Conservation (phyloP, 345 rosid species). For the Corchorus olitorius region DNA sequence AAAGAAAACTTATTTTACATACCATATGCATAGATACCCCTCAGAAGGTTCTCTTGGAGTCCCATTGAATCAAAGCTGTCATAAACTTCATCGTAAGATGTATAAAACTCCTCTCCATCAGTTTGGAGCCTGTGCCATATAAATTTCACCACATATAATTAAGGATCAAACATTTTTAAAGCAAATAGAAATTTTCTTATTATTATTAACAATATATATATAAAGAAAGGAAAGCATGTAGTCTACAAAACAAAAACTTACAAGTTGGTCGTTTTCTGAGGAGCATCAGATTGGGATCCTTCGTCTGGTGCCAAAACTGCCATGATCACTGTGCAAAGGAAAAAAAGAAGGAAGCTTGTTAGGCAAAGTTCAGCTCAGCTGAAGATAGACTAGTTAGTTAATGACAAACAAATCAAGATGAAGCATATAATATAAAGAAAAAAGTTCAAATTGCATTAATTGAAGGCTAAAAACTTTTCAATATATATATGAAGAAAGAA, state of each 20-base stretch:
- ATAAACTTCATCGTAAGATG: conserved; percentile 73
- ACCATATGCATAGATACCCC: conserved; percentile 97
- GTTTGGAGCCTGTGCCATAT: conserved; percentile 43
- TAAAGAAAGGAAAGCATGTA: neutral
- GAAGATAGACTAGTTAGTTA: no score
- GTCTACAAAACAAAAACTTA: conserved; percentile 40
- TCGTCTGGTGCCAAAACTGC: conserved; percentile 52
- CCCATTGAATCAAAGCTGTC: conserved; percentile 92
- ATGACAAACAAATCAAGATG: neutral
- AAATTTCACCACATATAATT: neutral
- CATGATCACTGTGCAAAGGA: conserved; percentile 32
- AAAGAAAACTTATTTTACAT: conserved; percentile 15
- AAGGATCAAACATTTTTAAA: neutral
- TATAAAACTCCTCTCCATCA: conserved; percentile 65
- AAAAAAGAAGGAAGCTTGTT: neutral
- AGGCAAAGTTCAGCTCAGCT: neutral
- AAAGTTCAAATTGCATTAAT: neutral
- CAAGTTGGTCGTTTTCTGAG: conserved; percentile 78
- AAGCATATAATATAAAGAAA: no score
- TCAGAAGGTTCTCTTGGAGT: conserved; percentile 74
- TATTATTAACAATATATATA: neutral
- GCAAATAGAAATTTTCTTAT: neutral
- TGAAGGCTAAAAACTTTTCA: no score
- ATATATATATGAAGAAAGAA: no score
- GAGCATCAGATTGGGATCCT: conserved; percentile 73